These are phyloP conservation scores for Trapa bicornis DNA, from an alignment of 345 rosid genomes.

Conservation along the genomic window DNA sequence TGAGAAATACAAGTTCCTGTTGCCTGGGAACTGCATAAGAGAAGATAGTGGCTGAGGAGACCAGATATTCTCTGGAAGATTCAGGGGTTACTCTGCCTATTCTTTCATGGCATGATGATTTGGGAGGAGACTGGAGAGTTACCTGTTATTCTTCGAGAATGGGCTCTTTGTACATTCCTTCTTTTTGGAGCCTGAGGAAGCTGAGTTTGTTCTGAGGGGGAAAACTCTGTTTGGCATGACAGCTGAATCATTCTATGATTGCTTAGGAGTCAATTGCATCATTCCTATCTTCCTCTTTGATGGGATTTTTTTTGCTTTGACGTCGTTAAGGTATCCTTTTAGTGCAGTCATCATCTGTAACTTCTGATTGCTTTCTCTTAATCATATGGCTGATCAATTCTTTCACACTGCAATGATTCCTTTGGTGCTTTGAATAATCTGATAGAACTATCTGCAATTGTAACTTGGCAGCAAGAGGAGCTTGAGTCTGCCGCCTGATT, in stretches of 20 bases:
- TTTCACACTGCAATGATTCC: background rate
- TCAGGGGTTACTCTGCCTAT: background rate
- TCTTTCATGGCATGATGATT: background rate
- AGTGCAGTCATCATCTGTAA: background rate
- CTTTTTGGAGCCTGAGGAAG: background rate
- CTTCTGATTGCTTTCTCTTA: background rate
- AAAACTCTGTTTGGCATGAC: background rate
- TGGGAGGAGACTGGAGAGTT: background rate
- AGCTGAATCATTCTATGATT: background rate
- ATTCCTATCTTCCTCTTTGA: background rate
- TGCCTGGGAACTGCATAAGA: conserved; percentile 83
- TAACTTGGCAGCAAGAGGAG: too few relatives aligned
- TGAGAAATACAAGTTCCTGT: conserved; percentile 53
- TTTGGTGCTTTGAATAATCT: background rate
- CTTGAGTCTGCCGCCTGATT: too few relatives aligned
- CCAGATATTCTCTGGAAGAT: background rate
- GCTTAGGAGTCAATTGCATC: background rate
- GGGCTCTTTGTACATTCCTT: conserved; percentile 4
- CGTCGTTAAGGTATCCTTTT: background rate
- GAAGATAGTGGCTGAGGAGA: conserved; percentile 49
- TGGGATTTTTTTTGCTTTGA: background rate
- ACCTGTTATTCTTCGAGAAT: background rate
- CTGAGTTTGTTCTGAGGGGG: background rate
- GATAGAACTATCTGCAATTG: too few relatives aligned
- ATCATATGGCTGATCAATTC: background rate